phyloP scores from a whole-genome alignment of 306 rosid species.

The Pyrus pyrifolia region DNA sequence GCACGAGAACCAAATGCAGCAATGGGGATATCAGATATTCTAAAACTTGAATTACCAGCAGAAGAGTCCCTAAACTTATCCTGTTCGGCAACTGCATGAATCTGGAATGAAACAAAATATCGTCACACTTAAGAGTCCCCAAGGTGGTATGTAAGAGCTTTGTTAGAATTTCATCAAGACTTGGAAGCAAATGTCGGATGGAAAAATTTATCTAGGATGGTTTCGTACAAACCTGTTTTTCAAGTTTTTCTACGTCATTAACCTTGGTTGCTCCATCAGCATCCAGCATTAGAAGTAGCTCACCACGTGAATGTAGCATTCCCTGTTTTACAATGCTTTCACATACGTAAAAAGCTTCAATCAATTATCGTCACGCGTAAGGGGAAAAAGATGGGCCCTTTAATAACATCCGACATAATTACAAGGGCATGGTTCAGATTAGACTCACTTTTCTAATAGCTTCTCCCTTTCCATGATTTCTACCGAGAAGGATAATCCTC shows the following conservation, averaged over 20 bases:
- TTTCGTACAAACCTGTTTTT: conserved; percentile 56
- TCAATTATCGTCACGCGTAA: conserved; percentile 29
- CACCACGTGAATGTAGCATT: conserved; percentile 97
- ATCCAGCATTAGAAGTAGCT: conserved; percentile 88
- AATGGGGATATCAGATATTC: conserved; percentile 70
- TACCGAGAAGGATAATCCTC: conserved; percentile 86
- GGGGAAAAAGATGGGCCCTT: conserved; percentile 2
- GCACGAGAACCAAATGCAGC: conserved; percentile 96
- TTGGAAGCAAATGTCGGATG: neutral
- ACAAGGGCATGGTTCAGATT: conserved; percentile 21
- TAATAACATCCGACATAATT: neutral
- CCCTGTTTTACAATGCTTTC: conserved; percentile 96
- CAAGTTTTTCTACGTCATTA: conserved; percentile 83
- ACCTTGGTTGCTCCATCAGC: conserved; percentile 98
- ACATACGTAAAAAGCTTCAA: conserved; percentile 58
- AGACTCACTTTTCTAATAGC: conserved; percentile 98
- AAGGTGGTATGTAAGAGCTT: conserved; percentile 9
- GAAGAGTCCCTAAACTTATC: conserved; percentile 38
- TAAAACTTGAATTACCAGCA: conserved; percentile 38
- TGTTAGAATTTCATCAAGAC: conserved; percentile 8
- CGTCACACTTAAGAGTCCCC: neutral
- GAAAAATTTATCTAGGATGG: neutral
- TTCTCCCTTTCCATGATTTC: conserved; percentile 94
- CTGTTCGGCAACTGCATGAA: conserved; percentile 48
- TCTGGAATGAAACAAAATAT: conserved; percentile 33